Conservation (phyloP, 441 rosid species). For the Hura crepitans region DNA sequence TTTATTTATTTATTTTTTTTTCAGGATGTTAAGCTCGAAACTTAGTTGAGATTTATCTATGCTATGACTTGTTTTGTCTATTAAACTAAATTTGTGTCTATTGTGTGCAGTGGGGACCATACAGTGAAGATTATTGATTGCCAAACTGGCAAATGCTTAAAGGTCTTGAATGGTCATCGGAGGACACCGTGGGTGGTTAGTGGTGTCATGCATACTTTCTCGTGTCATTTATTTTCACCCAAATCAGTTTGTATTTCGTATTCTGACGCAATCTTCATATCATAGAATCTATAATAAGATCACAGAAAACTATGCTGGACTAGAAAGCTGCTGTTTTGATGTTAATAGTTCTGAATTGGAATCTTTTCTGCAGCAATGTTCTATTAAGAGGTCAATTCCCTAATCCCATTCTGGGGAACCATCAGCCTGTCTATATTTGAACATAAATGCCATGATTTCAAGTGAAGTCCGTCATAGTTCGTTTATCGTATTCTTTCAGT, state of each 20-base stretch:
- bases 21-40: neutral
- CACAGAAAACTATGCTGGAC: too few species aligned
- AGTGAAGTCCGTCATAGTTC: too few species aligned
- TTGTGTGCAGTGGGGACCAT: constrained; percentile 71
- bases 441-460: too few species aligned
- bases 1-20: neutral
- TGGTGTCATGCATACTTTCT: constrained; percentile 9
- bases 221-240: neutral
- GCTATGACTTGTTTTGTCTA: constrained; percentile 1
- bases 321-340: too few species aligned
- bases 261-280: too few species aligned
- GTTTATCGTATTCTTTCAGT: neutral
- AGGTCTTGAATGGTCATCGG: constrained; percentile 69
- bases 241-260: too few species aligned
- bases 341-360: too few species aligned
- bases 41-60: neutral
- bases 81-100: neutral
- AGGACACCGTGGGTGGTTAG: constrained; percentile 96
- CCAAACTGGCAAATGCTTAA: constrained; percentile 61
- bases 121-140: constrained; percentile 84
- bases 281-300: too few species aligned
- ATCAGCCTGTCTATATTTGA: too few species aligned
- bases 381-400: too few species aligned
- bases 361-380: too few species aligned
- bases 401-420: too few species aligned